Conservation (phyloP, 2,329 filamentous ascomycete species). For the Talaromyces sp. region DNA sequence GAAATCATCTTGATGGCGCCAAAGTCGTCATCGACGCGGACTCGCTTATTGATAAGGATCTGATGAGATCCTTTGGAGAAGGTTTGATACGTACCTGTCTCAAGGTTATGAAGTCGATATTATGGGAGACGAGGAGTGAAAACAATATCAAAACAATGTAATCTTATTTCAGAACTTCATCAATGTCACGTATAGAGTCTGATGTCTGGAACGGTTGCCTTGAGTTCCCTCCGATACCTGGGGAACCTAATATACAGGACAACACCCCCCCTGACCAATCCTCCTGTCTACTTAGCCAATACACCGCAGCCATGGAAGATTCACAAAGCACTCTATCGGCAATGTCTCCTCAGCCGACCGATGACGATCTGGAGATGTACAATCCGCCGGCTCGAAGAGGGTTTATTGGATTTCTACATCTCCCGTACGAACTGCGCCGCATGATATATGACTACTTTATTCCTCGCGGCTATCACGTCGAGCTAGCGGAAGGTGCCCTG, state of each 20-base stretch:
- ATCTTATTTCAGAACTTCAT: neutral
- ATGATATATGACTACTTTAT: neutral
- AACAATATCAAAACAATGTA: no score
- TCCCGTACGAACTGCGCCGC: neutral
- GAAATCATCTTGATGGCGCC: no score
- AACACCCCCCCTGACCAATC: no score
- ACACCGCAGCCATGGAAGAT: neutral
- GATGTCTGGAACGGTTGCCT: neutral
- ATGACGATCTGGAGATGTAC: neutral
- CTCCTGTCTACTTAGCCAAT: neutral
- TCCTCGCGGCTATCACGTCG: neutral
- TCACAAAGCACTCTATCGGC: neutral
- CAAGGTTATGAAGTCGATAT: no score
- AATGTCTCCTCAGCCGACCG: neutral
- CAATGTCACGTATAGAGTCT: neutral
- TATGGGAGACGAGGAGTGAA: neutral
- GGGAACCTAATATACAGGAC: no score
- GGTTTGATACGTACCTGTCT: no score
- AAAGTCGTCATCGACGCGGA: no score
- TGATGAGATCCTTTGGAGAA: no score
- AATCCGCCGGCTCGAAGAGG: neutral
- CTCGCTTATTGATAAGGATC: no score
- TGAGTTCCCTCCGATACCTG: neutral
- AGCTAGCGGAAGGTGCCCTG: neutral
- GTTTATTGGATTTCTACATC: neutral